phyloP scores from a whole-genome alignment of 768 basidiomycete species.

The Podaxis sp. region DNA sequence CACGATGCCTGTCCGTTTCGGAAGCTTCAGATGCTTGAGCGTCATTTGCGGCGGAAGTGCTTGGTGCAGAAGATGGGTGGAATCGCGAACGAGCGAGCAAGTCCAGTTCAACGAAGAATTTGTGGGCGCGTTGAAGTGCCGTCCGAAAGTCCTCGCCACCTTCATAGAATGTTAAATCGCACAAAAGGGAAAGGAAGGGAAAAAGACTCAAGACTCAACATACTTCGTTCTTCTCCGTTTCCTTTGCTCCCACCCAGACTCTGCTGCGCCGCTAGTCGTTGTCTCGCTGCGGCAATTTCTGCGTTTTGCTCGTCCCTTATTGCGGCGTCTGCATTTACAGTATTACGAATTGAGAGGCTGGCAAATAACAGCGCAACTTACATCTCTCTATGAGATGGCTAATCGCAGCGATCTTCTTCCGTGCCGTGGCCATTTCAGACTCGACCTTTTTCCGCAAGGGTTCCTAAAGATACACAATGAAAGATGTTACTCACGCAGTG shows the following conservation, averaged over 20 bases:
- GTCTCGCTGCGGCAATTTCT: constrained; percentile 12
- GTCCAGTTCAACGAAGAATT: constrained; percentile 52
- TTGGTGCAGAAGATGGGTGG: constrained; percentile 25
- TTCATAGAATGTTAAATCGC: constrained; percentile 3
- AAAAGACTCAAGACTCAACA: constrained; percentile 23
- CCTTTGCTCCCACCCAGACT: constrained; percentile 13
- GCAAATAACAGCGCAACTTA: constrained; percentile 23
- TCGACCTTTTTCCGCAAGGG: constrained; percentile 69
- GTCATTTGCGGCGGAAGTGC: constrained; percentile 25
- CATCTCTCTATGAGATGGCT: constrained; percentile 52
- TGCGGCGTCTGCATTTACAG: constrained; percentile 9
- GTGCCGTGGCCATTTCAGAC: constrained; percentile 72
- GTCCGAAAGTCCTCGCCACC: constrained; percentile 69
- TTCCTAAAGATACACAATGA: constrained; percentile 34
- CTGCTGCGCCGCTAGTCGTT: constrained; percentile 18
- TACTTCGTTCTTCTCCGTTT: constrained; percentile 30
- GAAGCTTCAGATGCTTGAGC: constrained; percentile 25
- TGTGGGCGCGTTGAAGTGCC: constrained; percentile 59
- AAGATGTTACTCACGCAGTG: constrained; percentile 2
- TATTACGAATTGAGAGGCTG: not conserved
- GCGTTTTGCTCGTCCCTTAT: constrained; percentile 6
- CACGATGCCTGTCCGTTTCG: constrained; percentile 50
- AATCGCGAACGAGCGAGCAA: constrained; percentile 36
- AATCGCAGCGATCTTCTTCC: constrained; percentile 66
- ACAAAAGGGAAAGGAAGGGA: not conserved